Evolutionary conservation across 805 yeast species (phyloP), one percentile per base, ranked within the genome.

Genomic region (Saccharomycopsis fodiens): DNA sequence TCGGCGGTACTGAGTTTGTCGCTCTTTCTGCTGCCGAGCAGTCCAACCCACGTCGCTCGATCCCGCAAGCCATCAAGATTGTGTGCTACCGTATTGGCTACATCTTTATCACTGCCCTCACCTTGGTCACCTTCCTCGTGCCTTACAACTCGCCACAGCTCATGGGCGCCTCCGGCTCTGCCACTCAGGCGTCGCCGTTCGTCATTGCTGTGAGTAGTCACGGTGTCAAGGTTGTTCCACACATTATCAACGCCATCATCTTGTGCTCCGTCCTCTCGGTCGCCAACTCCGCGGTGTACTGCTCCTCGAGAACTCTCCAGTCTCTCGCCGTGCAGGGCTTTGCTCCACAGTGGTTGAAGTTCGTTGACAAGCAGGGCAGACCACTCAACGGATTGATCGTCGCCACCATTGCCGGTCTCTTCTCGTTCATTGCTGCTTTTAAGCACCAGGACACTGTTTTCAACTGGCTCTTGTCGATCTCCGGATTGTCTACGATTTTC

Each of bases 221-320:
- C 23, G 81, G 82, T 54, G 76, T 82, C 53, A 66, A 65, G 41
- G 83, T 77, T 35, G 70, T 82, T 41, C 89, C 89, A 42, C 76
- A 80, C 43, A 74, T 83, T 51, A 80, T 83, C 68, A 83, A 83
- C 59, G 85, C 78, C 17, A 86, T 82, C 36, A 81, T 83, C 54
- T 67, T 83, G 65, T 62, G 82, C 47, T 79, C 89, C 3, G 86
- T 83, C 22, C 62, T 81, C 45, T 82, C 88, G 5, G 89, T 82
- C 44, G 88, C 87, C 54, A 83, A 82, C 67, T 77, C 87, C 20
- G 76, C 88, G 1, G 76, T 82, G 35, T 83, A 72, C 59, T 85
- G 82, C n/a, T 74, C 80, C 50, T 80, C 88, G 41, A 74, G 91
- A 69, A 70, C 86, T 7, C 58, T 83, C 44, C 78, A 77, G 44